phyloP scores from a whole-genome alignment of 768 basidiomycete genomes.

The Pleurotus tuoliensis region DNA sequence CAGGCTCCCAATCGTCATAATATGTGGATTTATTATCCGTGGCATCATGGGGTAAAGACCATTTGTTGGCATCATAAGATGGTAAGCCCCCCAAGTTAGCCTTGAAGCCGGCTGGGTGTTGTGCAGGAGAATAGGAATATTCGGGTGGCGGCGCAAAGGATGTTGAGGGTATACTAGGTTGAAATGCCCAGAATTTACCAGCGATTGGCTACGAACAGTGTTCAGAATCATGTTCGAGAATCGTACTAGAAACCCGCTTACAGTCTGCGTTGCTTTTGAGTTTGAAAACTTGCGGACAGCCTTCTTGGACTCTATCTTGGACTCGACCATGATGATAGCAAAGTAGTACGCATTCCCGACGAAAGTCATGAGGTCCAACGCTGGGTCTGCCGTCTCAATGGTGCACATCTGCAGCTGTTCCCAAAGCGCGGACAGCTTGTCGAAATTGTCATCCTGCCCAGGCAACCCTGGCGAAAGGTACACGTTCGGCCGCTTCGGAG shows the following conservation, averaged over 20 bases:
- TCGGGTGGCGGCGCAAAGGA: too few species aligned
- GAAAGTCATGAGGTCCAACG: constrained; percentile 39
- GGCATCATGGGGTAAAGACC: not conserved
- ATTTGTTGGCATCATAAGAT: not conserved
- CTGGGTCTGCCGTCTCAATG: constrained; percentile 32
- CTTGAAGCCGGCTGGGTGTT: too few species aligned
- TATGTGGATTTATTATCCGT: not conserved
- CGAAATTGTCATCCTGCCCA: constrained; percentile 35
- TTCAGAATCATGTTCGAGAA: too few species aligned
- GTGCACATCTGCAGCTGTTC: constrained; percentile 38
- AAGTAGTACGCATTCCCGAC: constrained; percentile 33
- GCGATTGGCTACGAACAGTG: too few species aligned
- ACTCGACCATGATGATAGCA: constrained; percentile 30
- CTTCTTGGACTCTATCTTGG: not conserved
- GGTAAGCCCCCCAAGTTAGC: too few species aligned
- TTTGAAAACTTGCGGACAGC: not conserved
- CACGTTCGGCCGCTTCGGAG: too few species aligned
- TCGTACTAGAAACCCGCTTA: too few species aligned
- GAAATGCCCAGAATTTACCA: too few species aligned
- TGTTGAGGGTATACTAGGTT: too few species aligned
- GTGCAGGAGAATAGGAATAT: too few species aligned
- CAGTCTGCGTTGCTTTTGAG: not conserved
- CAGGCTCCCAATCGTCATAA: too few species aligned
- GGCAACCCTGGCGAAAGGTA: constrained; percentile 22
- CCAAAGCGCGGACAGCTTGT: constrained; percentile 29